Base-by-base conservation (phyloP, 352 stramenopile genomes). In the Thalassiosira ordinaria region DNA sequence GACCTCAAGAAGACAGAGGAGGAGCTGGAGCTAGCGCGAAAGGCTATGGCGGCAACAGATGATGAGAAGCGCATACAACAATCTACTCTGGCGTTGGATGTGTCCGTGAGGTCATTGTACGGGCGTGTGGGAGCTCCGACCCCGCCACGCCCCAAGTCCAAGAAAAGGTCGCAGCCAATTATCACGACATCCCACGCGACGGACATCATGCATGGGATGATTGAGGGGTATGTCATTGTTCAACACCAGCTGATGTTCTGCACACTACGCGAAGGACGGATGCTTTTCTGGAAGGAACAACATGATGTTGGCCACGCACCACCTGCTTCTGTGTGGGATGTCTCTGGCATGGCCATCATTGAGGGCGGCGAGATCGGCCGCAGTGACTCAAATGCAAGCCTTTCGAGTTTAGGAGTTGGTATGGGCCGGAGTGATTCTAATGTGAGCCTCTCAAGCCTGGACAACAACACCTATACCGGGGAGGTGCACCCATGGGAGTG, bases 181-280 rank as follows among this genome's bases (percentile, higher is more conserved):
- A n/a, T n/a, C n/a, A n/a, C n/a, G n/a, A n/a, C n/a, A n/a, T 63
- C 55, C 24, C 55, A 63, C 24, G 27, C 24, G 7, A 46, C 55
- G n/a, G 55, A 63, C 55, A 63, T 63, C 16, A 63, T 37, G n/a
- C 55, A 63, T 22, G 55, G 55, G 4, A 63, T 63, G 55, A 63
- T 63, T 22, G 55, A 63, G 55, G 55, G 55, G 7, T 63, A 63
- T 33, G 55, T 63, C 9, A 22, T 63, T 4, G 55, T 63, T 8
- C 9, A 63, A 41, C 22, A 33, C 55, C 9, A 63, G 55, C 55
- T 63, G 4, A 18, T 44, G 27, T 63, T 63, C 27, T 63, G 55
- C 27, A 63, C 55, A 33, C 24, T 63, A 7, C 55, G 55, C 16
- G 55, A 9, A 7, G 55, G 55, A 6, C 4, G 55, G 22, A 41